Conservation (phyloP, 23 red algal genomes). For the Agarophyton chilense region DNA sequence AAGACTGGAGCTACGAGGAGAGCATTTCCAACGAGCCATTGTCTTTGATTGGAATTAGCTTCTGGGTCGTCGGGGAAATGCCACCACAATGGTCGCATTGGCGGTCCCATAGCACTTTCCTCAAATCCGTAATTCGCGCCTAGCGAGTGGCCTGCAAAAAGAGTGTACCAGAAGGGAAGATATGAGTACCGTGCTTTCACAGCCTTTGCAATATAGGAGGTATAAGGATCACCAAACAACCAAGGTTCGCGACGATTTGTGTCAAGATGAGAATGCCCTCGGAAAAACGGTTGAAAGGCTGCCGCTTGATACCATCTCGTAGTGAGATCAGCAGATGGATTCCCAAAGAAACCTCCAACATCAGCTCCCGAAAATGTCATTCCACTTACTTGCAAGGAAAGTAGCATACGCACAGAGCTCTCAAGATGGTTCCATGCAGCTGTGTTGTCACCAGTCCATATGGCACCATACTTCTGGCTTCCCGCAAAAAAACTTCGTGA, state of each 20-base stretch:
- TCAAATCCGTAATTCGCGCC: constrained; percentile 46
- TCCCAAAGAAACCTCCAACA: constrained; percentile 96
- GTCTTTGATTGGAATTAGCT: constrained; percentile 38
- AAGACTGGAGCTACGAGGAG: constrained; percentile 85
- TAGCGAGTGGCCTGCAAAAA: constrained; percentile 68
- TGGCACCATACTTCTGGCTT: constrained; percentile 88
- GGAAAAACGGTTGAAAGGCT: constrained; percentile 96
- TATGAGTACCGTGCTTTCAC: constrained; percentile 81
- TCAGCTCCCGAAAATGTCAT: constrained; percentile 94
- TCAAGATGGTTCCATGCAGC: constrained; percentile 84
- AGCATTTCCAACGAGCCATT: constrained; percentile 84
- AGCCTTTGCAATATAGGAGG: constrained; percentile 57
- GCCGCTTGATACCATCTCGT: constrained; percentile 92
- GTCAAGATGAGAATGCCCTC: constrained; percentile 92
- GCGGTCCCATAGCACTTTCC: constrained; percentile 54
- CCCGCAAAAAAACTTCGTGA: constrained; percentile 91
- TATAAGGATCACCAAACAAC: constrained; percentile 74
- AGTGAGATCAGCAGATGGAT: constrained; percentile 80
- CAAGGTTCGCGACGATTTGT: constrained; percentile 94
- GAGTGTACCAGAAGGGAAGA: constrained; percentile 91
- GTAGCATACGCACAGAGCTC: constrained; percentile 87
- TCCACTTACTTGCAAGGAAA: constrained; percentile 79
- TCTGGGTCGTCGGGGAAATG: constrained; percentile 57
- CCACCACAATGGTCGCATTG: constrained; percentile 97
- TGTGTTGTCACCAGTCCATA: constrained; percentile 97